Evolutionary conservation across 345 rosid genomes (phyloP).

Genomic region (Eucalyptus marginata): DNA sequence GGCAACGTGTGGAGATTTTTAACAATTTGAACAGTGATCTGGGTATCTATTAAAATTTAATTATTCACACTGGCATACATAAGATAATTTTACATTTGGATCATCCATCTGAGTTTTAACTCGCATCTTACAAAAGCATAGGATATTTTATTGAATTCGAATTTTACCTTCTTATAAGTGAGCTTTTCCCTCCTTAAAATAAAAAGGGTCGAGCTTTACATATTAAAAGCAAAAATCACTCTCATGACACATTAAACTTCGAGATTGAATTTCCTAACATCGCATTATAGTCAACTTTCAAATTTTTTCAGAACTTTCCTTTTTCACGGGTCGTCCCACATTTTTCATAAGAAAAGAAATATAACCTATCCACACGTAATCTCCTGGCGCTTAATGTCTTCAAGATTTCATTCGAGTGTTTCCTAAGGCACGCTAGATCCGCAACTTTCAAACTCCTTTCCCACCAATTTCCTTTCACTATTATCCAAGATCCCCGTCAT

Average conservation of each 20-base stretch:
- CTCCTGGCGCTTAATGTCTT: background rate
- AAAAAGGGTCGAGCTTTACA: accelerated
- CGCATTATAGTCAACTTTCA: background rate
- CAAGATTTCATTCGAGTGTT: background rate
- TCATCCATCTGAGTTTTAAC: accelerated
- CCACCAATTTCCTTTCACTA: background rate
- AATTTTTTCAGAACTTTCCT: background rate
- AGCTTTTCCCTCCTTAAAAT: background rate
- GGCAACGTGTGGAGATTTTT: background rate
- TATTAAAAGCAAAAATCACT: background rate
- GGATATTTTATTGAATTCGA: accelerated
- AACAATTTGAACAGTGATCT: background rate
- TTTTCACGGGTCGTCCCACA: too few species aligned
- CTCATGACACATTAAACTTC: background rate
- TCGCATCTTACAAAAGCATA: background rate
- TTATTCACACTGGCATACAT: accelerated
- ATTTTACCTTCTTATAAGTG: background rate
- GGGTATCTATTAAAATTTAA: background rate
- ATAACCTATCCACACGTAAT: background rate
- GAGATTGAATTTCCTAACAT: background rate
- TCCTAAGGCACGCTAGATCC: background rate
- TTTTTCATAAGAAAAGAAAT: background rate
- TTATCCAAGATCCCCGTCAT: background rate
- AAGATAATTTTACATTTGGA: background rate
- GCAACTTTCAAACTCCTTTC: background rate